Conservation (phyloP, 768 basidiomycete species). For the Auricularia sp. region DNA sequence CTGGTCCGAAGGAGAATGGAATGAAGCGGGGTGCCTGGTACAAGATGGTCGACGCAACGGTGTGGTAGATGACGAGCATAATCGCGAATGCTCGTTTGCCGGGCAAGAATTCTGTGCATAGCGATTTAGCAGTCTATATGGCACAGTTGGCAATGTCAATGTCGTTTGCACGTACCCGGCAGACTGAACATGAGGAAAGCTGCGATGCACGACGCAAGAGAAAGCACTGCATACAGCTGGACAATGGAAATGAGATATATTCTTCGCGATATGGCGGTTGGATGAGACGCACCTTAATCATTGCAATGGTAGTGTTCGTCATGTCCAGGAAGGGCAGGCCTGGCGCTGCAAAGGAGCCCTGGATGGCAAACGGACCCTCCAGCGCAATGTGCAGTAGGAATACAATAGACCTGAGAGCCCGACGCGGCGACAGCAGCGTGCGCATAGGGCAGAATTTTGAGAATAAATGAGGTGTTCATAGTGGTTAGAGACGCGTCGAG, state of each 20-base stretch:
- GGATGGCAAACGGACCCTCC: constrained; percentile 68
- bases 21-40: constrained; percentile 73
- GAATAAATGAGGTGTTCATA: too few relatives aligned
- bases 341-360: constrained; percentile 57
- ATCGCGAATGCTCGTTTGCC: constrained; percentile 79
- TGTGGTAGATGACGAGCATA: constrained; percentile 67
- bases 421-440: too few relatives aligned
- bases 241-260: background rate
- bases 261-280: background rate
- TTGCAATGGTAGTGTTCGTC: constrained; percentile 69
- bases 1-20: constrained; percentile 54
- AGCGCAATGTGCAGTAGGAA: constrained; percentile 75
- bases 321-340: constrained; percentile 67
- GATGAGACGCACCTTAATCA: constrained; percentile 52
- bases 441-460: too few relatives aligned
- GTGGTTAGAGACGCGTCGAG: too few relatives aligned
- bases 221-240: constrained; percentile 61
- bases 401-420: constrained; percentile 40
- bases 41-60: constrained; percentile 59
- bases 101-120: constrained; percentile 58
- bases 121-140: background rate
- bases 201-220: constrained; percentile 50
- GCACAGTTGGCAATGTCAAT: too few relatives aligned
- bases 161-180: constrained; percentile 44
- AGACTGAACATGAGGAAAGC: constrained; percentile 57